These are phyloP conservation scores for Fusarium piperis DNA, from an alignment of 2,329 filamentous ascomycete genomes.

Conservation along the genomic window DNA sequence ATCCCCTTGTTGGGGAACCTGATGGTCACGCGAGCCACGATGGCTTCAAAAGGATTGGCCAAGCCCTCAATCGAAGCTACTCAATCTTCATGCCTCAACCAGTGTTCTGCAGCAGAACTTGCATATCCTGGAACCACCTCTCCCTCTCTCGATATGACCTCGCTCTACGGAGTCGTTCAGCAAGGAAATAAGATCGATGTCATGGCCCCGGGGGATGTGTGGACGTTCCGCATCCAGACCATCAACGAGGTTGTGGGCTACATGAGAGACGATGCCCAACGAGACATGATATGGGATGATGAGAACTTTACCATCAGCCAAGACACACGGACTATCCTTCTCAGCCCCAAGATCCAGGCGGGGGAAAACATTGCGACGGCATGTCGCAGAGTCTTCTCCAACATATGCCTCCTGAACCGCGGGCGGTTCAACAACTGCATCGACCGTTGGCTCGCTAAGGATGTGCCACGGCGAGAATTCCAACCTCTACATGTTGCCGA, in stretches of 20 bases:
- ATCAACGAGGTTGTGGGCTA: conserved; percentile 33
- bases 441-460: conserved; percentile 38
- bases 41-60: conserved; percentile 28
- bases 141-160: conserved; percentile 6
- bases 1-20: background rate
- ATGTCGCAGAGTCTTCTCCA: conserved; percentile 29
- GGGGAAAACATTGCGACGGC: conserved; percentile 15
- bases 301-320: conserved; percentile 15
- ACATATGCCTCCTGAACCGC: conserved; percentile 41
- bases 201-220: conserved; percentile 7
- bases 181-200: conserved; percentile 34
- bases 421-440: conserved; percentile 40
- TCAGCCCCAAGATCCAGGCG: conserved; percentile 34
- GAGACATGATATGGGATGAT: conserved; percentile 26
- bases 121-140: conserved; percentile 2
- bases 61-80: conserved; percentile 16
- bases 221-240: conserved; percentile 29
- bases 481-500: conserved; percentile 44
- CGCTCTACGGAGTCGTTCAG: conserved; percentile 29
- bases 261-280: conserved; percentile 20
- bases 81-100: conserved; percentile 9
- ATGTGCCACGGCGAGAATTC: conserved; percentile 32
- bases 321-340: conserved; percentile 25
- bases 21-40: background rate
- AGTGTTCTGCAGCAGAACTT: conserved; percentile 6